Evolutionary conservation across 2,329 filamentous ascomycete species (phyloP).

Genomic region (Penicillium frequentans): DNA sequence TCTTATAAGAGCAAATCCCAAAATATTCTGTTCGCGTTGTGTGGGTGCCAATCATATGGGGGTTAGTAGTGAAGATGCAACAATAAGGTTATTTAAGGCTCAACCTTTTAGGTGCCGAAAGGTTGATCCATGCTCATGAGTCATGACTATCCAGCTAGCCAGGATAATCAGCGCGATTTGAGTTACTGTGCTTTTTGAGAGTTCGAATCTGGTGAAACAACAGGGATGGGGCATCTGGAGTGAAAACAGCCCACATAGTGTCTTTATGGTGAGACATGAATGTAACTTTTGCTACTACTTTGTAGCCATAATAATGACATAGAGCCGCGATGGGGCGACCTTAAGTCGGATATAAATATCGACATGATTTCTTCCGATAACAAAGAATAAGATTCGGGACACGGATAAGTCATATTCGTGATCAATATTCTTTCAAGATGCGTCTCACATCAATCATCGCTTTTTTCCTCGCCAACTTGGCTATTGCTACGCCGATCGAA

Average conservation of each 20-base stretch:
- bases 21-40: too few species aligned
- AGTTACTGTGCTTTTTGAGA: background rate
- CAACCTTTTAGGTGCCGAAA: background rate
- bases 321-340: background rate
- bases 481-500: slow-evolving; percentile 5
- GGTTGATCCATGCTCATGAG: background rate
- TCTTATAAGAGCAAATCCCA: too few species aligned
- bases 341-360: background rate
- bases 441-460: background rate
- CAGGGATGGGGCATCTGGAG: background rate
- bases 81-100: background rate
- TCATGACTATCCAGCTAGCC: background rate
- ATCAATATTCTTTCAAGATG: slow-evolving; percentile 3
- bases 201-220: background rate
- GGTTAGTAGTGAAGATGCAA: background rate
- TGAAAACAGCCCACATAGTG: background rate
- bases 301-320: background rate
- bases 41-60: too few species aligned
- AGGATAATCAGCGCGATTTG: background rate
- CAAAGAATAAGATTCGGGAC: background rate
- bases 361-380: background rate
- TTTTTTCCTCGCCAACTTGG: slow-evolving; percentile 7
- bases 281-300: background rate
- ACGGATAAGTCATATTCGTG: background rate
- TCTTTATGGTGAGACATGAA: background rate